Conservation (phyloP, 176 grass and related monocot species). For the Miscanthus lutarioriparius region DNA sequence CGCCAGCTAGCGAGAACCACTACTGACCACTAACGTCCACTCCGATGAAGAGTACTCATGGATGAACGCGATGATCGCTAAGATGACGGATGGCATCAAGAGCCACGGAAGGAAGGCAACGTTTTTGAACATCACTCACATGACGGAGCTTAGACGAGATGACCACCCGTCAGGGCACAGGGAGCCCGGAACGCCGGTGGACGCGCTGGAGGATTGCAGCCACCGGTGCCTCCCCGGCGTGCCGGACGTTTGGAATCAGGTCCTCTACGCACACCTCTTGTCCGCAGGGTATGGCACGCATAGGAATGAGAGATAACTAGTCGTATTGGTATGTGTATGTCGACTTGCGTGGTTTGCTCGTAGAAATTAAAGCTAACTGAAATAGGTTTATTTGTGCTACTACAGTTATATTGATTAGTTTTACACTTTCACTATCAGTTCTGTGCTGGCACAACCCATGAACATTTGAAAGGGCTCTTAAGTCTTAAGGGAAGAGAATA, state of each 20-base stretch:
- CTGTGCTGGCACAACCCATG: too few species aligned
- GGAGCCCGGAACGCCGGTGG: slow-evolving; percentile 31
- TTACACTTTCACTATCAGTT: not conserved
- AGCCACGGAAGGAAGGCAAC: not conserved
- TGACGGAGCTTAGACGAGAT: slow-evolving; percentile 45
- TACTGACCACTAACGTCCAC: not conserved
- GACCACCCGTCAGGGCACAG: slow-evolving; percentile 35
- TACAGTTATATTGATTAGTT: not conserved
- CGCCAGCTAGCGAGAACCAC: not conserved
- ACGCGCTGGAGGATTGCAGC: slow-evolving; percentile 75
- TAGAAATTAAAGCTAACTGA: too few species aligned
- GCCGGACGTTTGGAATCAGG: slow-evolving; percentile 76
- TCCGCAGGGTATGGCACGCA: slow-evolving; percentile 21
- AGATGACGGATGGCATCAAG: not conserved
- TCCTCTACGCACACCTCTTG: slow-evolving; percentile 41
- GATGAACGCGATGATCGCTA: slow-evolving; percentile 37
- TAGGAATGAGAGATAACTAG: not conserved
- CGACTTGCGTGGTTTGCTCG: too few species aligned
- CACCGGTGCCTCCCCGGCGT: slow-evolving; percentile 92
- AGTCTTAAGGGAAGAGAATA: too few species aligned
- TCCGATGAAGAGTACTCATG: slow-evolving; percentile 30
- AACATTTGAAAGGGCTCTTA: too few species aligned
- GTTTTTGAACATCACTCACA: slow-evolving; percentile 44
- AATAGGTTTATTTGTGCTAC: too few species aligned
- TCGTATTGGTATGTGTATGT: not conserved